Evolutionary conservation across 768 basidiomycete species (phyloP).

Genomic region (Leucosporidium creatinivorum): DNA sequence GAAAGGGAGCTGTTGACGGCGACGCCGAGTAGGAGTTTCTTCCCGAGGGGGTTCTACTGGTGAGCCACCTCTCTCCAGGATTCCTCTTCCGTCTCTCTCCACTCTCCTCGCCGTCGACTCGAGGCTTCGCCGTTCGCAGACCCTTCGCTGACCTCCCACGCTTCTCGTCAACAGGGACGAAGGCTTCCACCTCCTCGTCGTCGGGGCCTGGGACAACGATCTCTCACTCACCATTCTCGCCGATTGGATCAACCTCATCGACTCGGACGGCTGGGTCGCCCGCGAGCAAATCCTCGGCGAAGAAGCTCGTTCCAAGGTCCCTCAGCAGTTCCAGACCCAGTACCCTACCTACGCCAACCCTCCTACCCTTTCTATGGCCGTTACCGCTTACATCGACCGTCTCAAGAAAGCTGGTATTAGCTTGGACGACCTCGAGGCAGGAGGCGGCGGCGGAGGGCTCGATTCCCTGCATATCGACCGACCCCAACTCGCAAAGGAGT

Average conservation of each 20-base stretch:
- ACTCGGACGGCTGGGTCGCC: conserved; percentile 91
- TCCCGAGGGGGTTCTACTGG: conserved; percentile 95
- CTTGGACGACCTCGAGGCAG: conserved; percentile 3
- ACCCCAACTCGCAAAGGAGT: conserved; percentile 57
- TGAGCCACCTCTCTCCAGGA: background rate
- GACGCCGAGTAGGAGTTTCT: conserved; percentile 92
- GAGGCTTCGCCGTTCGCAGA: background rate
- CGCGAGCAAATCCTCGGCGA: conserved; percentile 94
- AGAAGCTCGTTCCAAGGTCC: conserved; percentile 92
- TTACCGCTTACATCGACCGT: conserved; percentile 79
- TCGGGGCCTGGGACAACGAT: conserved; percentile 88
- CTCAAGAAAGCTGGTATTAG: conserved; percentile 46
- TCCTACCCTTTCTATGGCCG: conserved; percentile 86
- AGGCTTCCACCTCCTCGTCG: conserved; percentile 87
- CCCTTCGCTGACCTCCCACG: conserved; percentile 12
- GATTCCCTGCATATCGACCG: conserved; percentile 47
- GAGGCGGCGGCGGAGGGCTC: conserved; percentile 3
- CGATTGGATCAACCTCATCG: conserved; percentile 82
- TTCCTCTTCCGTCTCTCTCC: too few species aligned
- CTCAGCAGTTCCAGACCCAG: conserved; percentile 81
- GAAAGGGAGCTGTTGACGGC: conserved; percentile 75
- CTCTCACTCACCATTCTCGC: conserved; percentile 80
- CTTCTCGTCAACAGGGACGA: conserved; percentile 63
- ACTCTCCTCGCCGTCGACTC: background rate
- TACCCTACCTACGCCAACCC: conserved; percentile 93